Evolutionary conservation across 306 rosid genomes (phyloP).

Genomic region (Malus fusca): DNA sequence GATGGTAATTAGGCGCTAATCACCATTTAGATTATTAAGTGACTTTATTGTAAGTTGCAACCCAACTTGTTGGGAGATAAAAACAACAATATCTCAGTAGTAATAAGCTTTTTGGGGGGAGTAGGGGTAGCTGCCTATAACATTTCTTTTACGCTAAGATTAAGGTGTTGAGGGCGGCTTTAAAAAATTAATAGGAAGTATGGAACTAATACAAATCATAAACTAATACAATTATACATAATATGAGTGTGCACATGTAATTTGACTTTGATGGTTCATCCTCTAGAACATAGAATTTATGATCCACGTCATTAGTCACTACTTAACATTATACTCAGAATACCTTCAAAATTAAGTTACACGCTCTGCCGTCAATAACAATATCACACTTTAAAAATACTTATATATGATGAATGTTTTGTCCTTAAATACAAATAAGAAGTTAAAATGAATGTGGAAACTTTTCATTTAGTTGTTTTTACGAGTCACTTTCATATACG

Average conservation of each 20-base stretch:
- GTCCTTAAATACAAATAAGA: no score
- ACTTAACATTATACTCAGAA: not conserved
- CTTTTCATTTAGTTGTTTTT: no score
- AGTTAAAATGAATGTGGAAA: not conserved
- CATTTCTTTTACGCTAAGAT: not conserved
- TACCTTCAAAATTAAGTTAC: not conserved
- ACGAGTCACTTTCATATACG: no score
- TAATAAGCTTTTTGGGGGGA: not conserved
- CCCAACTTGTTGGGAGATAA: not conserved
- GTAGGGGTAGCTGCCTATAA: not conserved
- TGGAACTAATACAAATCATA: not conserved
- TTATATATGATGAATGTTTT: no score
- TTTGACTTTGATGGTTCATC: slow-evolving; percentile 21
- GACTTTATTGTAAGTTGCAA: not conserved
- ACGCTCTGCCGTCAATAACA: no score
- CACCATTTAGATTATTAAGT: not conserved
- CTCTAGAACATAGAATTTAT: slow-evolving; percentile 36
- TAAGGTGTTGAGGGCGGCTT: slow-evolving; percentile 3
- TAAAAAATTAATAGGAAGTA: not conserved
- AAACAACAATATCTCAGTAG: not conserved
- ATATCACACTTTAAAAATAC: no score
- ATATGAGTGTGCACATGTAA: not conserved
- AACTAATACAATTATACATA: not conserved
- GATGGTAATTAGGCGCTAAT: not conserved
- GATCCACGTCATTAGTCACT: slow-evolving; percentile 46